Evolutionary conservation across 306 rosid species (phyloP).

Genomic region (Malus orientalis): DNA sequence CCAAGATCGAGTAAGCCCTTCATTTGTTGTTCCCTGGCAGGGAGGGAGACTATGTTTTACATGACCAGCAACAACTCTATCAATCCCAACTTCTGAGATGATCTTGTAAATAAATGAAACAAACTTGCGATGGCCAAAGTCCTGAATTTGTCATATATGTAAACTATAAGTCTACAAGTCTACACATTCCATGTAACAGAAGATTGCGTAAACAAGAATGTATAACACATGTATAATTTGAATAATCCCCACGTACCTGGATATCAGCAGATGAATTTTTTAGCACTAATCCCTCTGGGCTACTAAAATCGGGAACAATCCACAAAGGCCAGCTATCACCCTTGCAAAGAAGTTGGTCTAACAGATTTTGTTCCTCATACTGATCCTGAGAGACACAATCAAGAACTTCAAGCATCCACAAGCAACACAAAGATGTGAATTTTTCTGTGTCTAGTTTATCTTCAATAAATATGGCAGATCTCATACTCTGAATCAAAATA

Average conservation of each 20-base stretch:
- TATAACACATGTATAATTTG: slow-evolving; percentile 7
- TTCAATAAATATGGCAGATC: slow-evolving; percentile 61
- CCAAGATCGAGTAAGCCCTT: slow-evolving; percentile 64
- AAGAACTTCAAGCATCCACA: slow-evolving; percentile 75
- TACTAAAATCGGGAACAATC: slow-evolving; percentile 37
- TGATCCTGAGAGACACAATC: slow-evolving; percentile 44
- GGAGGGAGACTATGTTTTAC: slow-evolving; percentile 21
- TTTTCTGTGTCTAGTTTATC: slow-evolving; percentile 36
- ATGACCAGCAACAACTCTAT: slow-evolving; percentile 39
- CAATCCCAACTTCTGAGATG: slow-evolving; percentile 57
- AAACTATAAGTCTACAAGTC: slow-evolving; percentile 5
- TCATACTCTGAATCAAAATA: slow-evolving; percentile 48
- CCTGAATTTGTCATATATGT: slow-evolving; percentile 49
- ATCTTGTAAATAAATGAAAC: slow-evolving; percentile 62
- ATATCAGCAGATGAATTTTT: slow-evolving; percentile 17
- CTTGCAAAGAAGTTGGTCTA: slow-evolving; percentile 52
- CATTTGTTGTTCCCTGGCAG: slow-evolving; percentile 27
- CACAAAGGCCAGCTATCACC: slow-evolving; percentile 71
- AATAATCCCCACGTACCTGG: slow-evolving; percentile 19
- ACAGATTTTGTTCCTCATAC: slow-evolving; percentile 54
- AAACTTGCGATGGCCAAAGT: slow-evolving; percentile 51
- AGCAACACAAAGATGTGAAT: slow-evolving; percentile 48
- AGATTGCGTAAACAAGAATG: neutral
- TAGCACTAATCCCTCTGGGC: slow-evolving; percentile 32
- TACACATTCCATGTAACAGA: neutral